These are phyloP conservation scores for Caryocar brasiliense DNA, from an alignment of 441 rosid genomes.

Conservation along the genomic window DNA sequence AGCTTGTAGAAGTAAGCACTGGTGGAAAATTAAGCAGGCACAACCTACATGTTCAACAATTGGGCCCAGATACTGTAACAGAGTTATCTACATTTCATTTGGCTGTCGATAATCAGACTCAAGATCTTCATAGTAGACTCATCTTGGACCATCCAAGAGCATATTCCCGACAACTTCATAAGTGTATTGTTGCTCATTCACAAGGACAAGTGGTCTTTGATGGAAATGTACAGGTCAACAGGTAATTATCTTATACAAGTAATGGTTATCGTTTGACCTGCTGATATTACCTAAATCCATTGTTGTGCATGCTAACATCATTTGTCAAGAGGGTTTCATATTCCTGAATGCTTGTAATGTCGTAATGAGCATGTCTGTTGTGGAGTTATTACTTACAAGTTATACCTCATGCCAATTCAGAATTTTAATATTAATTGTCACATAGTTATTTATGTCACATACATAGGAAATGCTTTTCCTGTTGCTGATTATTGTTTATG, in stretches of 20 bases:
- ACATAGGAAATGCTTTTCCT: too few species aligned
- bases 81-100: slow-evolving; percentile 73
- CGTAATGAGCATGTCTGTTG: too few species aligned
- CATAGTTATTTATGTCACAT: too few species aligned
- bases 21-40: slow-evolving; percentile 88
- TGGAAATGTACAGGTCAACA: slow-evolving; percentile 80
- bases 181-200: slow-evolving; percentile 85
- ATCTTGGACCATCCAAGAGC: slow-evolving; percentile 87
- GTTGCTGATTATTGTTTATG: too few species aligned
- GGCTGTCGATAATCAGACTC: slow-evolving; percentile 53
- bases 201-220: slow-evolving; percentile 84
- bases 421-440: too few species aligned
- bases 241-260: slow-evolving; percentile 24
- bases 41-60: slow-evolving; percentile 76
- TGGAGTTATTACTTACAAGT: too few species aligned
- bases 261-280: not conserved
- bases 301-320: too few species aligned
- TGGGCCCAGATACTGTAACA: slow-evolving; percentile 69
- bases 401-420: too few species aligned
- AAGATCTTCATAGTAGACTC: slow-evolving; percentile 75
- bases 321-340: too few species aligned
- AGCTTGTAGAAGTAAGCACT: slow-evolving; percentile 78
- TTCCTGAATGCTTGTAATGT: too few species aligned
- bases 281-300: not conserved
- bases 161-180: slow-evolving; percentile 66